These are phyloP conservation scores for Cryptosporidium viatorum DNA, from an alignment of 169 alveolate species.

Conservation along the genomic window DNA sequence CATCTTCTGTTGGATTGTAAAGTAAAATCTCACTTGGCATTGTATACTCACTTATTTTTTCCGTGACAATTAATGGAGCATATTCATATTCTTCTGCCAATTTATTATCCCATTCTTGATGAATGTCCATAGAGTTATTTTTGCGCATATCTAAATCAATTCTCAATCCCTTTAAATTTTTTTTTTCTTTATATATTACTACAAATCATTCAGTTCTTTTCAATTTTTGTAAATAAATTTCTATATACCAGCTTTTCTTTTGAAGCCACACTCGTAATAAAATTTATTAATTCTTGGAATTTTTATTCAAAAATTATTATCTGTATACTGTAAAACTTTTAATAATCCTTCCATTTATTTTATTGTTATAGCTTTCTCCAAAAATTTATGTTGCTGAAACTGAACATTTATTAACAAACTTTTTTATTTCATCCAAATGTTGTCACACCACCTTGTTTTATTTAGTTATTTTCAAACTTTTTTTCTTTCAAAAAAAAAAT, in stretches of 20 bases:
- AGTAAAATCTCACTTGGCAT: slow-evolving; percentile 67
- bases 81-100: slow-evolving; percentile 23
- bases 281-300: too few species aligned
- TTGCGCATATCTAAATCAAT: slow-evolving; percentile 27
- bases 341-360: neutral
- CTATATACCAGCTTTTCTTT: too few species aligned
- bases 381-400: neutral
- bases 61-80: slow-evolving; percentile 27
- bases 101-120: slow-evolving; percentile 17
- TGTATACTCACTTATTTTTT: slow-evolving; percentile 31
- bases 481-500: too few species aligned
- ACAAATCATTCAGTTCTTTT: too few species aligned
- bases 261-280: too few species aligned
- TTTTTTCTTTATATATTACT: too few species aligned
- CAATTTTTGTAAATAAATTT: too few species aligned
- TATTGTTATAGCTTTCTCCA: neutral
- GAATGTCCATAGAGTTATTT: neutral
- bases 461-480: too few species aligned
- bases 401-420: neutral
- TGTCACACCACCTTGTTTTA: neutral
- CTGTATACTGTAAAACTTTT: neutral
- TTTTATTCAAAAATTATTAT: too few species aligned
- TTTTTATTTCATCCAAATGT: neutral
- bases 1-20: slow-evolving; percentile 48
- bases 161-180: too few species aligned